Percentiles rank a stretch among this genome's conserved stretches.
Conservation (phyloP, 2,329 filamentous ascomycete species). For the Aspergillus floridensis region DNA sequence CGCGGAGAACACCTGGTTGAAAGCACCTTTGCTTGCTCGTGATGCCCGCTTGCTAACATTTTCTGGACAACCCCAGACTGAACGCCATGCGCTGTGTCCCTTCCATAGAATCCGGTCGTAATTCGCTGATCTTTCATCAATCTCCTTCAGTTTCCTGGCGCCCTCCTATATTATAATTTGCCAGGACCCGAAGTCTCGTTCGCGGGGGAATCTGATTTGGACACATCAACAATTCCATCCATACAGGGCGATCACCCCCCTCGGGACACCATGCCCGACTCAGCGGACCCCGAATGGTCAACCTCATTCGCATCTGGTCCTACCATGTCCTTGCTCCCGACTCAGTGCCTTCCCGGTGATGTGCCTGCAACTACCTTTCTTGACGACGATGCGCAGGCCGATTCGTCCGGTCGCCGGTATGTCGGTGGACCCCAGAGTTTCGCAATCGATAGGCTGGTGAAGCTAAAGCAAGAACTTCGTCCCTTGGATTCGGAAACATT, state of each 20-base stretch:
- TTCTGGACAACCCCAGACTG: conserved; percentile 9
- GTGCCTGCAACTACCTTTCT: conserved; percentile 21
- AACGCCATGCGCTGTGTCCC: conserved; percentile 27
- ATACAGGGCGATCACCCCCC: neutral
- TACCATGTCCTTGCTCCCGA: conserved; percentile 30
- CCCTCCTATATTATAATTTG: conserved; percentile 21
- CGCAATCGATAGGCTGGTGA: conserved; percentile 59
- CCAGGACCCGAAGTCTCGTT: neutral
- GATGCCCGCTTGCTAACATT: neutral
- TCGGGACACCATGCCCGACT: conserved; percentile 30
- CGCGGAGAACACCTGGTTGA: neutral
- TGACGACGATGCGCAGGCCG: conserved; percentile 24
- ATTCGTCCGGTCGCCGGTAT: conserved; percentile 28
- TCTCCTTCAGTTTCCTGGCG: conserved; percentile 21
- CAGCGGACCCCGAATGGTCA: conserved; percentile 32
- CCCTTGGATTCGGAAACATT: conserved; percentile 58
- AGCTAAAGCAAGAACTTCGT: conserved; percentile 57
- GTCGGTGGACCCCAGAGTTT: conserved; percentile 55
- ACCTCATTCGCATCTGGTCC: conserved; percentile 25
- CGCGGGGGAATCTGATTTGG: neutral
- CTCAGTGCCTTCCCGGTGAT: conserved; percentile 27
- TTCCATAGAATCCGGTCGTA: conserved; percentile 17
- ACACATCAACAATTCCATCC: neutral
- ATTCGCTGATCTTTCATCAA: conserved; percentile 20
- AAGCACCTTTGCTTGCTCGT: neutral